Conservation (phyloP, 1,139 yeast species). For the Kurtzmaniella natalensis region DNA sequence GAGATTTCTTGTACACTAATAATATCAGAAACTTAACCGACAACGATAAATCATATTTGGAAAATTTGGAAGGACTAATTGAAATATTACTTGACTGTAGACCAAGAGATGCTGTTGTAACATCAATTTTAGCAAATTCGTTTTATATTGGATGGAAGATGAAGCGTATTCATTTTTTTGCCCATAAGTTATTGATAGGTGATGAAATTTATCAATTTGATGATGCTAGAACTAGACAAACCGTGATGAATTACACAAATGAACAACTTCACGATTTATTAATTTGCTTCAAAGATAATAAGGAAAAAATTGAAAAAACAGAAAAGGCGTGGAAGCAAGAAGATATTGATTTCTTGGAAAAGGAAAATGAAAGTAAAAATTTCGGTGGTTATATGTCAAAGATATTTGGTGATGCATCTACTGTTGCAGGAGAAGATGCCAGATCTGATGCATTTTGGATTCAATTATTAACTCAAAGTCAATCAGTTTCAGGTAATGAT, state of each 20-base stretch:
- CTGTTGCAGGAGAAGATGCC: background rate
- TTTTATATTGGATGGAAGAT: conserved; percentile 6
- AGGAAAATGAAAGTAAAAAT: background rate
- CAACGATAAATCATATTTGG: background rate
- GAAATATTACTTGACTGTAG: background rate
- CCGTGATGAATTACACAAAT: background rate
- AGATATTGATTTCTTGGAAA: background rate
- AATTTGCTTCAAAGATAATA: background rate
- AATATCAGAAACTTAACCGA: conserved; percentile 1
- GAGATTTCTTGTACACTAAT: background rate
- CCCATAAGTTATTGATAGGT: conserved; percentile 3
- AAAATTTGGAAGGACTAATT: background rate
- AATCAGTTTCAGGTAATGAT: background rate
- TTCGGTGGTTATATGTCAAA: conserved; percentile 1
- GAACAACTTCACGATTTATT: background rate
- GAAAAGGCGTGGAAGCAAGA: background rate
- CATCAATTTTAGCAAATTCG: conserved; percentile 2
- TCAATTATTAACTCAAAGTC: conserved; percentile 1
- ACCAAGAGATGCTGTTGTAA: background rate
- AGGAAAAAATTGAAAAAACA: background rate
- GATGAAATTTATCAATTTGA: conserved; percentile 4
- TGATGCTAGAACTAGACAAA: conserved; percentile 1
- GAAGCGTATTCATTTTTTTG: conserved; percentile 4
- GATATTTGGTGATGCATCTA: background rate
- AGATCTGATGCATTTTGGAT: conserved; percentile 4